Evolutionary conservation across 305 asterid species (phyloP).

Genomic region (Coffea humblotiana): DNA sequence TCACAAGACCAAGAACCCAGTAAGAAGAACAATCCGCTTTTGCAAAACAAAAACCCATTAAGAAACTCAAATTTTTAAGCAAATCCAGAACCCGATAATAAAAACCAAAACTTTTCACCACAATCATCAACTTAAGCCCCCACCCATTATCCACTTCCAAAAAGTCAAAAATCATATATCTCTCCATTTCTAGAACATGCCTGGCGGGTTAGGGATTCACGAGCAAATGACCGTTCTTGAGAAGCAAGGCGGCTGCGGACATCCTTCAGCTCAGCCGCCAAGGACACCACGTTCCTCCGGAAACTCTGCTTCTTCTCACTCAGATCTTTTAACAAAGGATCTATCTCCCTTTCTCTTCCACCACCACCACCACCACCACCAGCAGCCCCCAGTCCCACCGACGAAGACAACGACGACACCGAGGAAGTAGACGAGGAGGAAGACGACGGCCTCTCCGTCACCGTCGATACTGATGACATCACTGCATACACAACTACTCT

Average conservation of each 20-base stretch:
- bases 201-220: constrained; percentile 73
- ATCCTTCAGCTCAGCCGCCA: constrained; percentile 93
- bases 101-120: not conserved
- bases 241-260: constrained; percentile 65
- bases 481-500: not conserved
- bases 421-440: constrained; percentile 22
- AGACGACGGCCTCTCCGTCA: constrained; percentile 39
- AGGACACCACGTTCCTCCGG: constrained; percentile 84
- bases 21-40: constrained; percentile 4
- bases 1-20: constrained; percentile 3
- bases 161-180: not conserved
- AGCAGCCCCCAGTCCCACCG: not conserved
- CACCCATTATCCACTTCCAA: constrained; percentile 6
- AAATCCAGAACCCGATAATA: constrained; percentile 15
- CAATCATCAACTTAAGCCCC: constrained; percentile 19
- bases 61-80: not conserved
- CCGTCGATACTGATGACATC: constrained; percentile 48
- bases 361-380: constrained; percentile 1
- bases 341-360: constrained; percentile 41
- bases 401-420: constrained; percentile 22
- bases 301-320: constrained; percentile 82
- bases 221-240: constrained; percentile 55
- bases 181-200: constrained; percentile 27
- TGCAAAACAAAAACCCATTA: not conserved
- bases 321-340: constrained; percentile 87